Conservation (phyloP, 2,329 filamentous ascomycete genomes). For the Cladosporium sp. region DNA sequence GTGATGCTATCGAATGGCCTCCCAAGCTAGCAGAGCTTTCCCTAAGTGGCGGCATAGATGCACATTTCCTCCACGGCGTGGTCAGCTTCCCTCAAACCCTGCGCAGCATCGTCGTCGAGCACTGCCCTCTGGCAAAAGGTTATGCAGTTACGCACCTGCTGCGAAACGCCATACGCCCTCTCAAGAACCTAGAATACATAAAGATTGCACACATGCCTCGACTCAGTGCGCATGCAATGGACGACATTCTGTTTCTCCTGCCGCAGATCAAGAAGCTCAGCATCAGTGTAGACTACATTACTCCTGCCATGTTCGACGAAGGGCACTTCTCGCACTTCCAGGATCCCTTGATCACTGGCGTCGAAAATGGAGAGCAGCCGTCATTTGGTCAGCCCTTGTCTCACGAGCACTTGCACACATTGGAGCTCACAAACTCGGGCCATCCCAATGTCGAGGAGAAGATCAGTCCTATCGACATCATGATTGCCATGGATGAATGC, state of each 20-base stretch:
- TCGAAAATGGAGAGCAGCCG: slow-evolving; percentile 10
- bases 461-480: slow-evolving; percentile 45
- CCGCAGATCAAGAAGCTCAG: slow-evolving; percentile 43
- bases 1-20: slow-evolving; percentile 41
- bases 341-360: slow-evolving; percentile 4
- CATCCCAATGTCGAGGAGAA: slow-evolving; percentile 38
- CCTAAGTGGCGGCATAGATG: slow-evolving; percentile 47
- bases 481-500: slow-evolving; percentile 43
- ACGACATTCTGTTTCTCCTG: slow-evolving; percentile 43
- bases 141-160: slow-evolving; percentile 41
- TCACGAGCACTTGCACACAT: slow-evolving; percentile 38
- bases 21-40: slow-evolving; percentile 43
- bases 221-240: slow-evolving; percentile 41
- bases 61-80: slow-evolving; percentile 42
- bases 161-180: slow-evolving; percentile 30
- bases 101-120: slow-evolving; percentile 42
- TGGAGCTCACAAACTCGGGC: slow-evolving; percentile 44
- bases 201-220: slow-evolving; percentile 44
- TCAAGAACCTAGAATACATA: slow-evolving; percentile 38
- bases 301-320: slow-evolving; percentile 41
- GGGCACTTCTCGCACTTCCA: slow-evolving; percentile 23
- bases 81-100: slow-evolving; percentile 37
- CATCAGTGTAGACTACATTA: slow-evolving; percentile 51
- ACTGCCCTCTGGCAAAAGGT: slow-evolving; percentile 44
- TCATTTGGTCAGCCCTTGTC: slow-evolving; percentile 7